Conservation (phyloP, 2,329 filamentous ascomycete genomes). For the Alternaria ventricosa region DNA sequence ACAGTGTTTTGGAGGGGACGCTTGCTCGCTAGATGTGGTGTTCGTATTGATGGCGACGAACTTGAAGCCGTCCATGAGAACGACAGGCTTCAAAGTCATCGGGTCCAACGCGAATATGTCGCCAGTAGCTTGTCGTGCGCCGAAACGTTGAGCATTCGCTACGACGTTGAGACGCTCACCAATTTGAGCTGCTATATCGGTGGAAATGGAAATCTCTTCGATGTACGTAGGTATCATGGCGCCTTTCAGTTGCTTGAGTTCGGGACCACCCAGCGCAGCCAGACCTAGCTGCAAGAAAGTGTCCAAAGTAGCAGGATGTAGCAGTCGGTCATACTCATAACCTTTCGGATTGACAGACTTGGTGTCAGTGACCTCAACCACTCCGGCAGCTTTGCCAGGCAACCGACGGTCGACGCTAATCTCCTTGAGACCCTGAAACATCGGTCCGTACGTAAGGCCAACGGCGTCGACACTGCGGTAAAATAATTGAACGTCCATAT, state of each 20-base stretch:
- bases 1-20: constrained; percentile 6
- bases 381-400: constrained; percentile 3
- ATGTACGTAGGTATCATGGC: constrained; percentile 21
- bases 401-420: neutral
- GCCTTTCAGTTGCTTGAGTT: neutral
- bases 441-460: constrained; percentile 21
- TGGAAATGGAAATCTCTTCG: constrained; percentile 15
- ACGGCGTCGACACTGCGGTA: constrained; percentile 14
- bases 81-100: constrained; percentile 5
- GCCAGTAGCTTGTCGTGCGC: constrained; percentile 10
- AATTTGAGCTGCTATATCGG: constrained; percentile 8
- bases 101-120: constrained; percentile 17
- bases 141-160: neutral
- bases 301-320: constrained; percentile 30
- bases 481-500: constrained; percentile 6
- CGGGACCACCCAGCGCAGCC: constrained; percentile 8
- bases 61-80: constrained; percentile 21
- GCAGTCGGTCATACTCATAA: constrained; percentile 19
- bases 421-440: constrained; percentile 14
- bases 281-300: constrained; percentile 18
- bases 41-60: constrained; percentile 15
- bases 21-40: neutral
- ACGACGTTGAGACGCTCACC: constrained; percentile 15
- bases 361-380: constrained; percentile 19
- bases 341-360: constrained; percentile 10